phyloP scores from a whole-genome alignment of 2,329 filamentous ascomycete genomes.

The Graphium sp. region DNA sequence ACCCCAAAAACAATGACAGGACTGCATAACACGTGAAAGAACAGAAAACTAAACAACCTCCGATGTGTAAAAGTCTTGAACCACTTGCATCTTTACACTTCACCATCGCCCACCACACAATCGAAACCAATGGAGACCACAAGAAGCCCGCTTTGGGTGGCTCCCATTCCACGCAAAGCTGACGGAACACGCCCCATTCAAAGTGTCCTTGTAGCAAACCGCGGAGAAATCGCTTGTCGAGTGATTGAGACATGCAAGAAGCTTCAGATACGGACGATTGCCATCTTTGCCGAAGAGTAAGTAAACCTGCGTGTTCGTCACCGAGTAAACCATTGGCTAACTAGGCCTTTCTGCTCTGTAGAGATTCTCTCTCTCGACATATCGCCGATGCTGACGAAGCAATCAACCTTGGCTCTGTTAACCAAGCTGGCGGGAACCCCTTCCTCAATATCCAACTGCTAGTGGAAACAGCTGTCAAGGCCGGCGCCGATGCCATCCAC shows the following conservation, averaged over 20 bases:
- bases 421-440: slow-evolving; percentile 4
- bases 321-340: neutral
- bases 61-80: too few species aligned
- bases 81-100: too few species aligned
- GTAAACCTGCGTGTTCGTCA: neutral
- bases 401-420: slow-evolving; percentile 5
- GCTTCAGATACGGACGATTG: slow-evolving; percentile 30
- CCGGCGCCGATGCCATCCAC: slow-evolving; percentile 12
- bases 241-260: slow-evolving; percentile 10
- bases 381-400: slow-evolving; percentile 8
- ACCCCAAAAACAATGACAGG: too few species aligned
- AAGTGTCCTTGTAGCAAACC: slow-evolving; percentile 9
- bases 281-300: slow-evolving; percentile 23
- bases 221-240: slow-evolving; percentile 9
- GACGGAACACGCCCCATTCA: too few species aligned
- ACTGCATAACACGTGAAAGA: too few species aligned
- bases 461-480: slow-evolving; percentile 7
- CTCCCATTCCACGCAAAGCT: too few species aligned
- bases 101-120: too few species aligned
- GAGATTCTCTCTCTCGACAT: slow-evolving; percentile 1
- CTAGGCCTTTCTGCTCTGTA: neutral
- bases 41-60: too few species aligned
- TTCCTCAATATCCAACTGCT: slow-evolving; percentile 6
- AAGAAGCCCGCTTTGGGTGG: too few species aligned
- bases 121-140: too few species aligned